Evolutionary conservation across 495 filamentous ascomycete species (phyloP).

Genomic region (Tuber melanosporum): DNA sequence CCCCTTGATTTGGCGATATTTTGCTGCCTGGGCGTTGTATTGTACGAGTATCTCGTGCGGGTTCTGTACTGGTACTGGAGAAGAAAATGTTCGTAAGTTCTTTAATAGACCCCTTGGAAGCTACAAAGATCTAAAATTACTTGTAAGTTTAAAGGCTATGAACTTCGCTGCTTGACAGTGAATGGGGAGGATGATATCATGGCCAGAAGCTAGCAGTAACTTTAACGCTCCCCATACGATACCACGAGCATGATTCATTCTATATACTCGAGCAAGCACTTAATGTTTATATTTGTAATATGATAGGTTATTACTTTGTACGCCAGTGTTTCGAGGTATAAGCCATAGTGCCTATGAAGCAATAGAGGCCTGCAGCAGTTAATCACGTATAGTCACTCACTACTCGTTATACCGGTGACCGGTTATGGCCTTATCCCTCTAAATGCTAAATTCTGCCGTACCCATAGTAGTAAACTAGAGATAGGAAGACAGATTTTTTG

Average conservation of each 20-base stretch:
- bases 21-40: too few relatives aligned
- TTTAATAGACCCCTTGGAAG: not conserved
- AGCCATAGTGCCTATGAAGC: not conserved
- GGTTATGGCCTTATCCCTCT: not conserved
- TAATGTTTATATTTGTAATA: not conserved
- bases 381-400: not conserved
- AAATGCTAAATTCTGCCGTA: not conserved
- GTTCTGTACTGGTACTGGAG: not conserved
- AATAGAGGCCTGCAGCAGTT: not conserved
- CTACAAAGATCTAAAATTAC: not conserved
- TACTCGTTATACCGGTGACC: not conserved
- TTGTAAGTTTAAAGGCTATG: not conserved
- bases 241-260: not conserved
- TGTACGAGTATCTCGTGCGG: not conserved
- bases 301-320: not conserved
- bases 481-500: not conserved
- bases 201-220: not conserved
- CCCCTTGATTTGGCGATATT: too few relatives aligned
- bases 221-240: not conserved
- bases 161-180: not conserved
- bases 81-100: not conserved
- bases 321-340: not conserved
- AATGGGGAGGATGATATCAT: not conserved
- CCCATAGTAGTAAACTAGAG: not conserved
- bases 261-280: not conserved